Base-by-base conservation (phyloP, 306 rosid genomes). In the Luffa aegyptiaca region DNA sequence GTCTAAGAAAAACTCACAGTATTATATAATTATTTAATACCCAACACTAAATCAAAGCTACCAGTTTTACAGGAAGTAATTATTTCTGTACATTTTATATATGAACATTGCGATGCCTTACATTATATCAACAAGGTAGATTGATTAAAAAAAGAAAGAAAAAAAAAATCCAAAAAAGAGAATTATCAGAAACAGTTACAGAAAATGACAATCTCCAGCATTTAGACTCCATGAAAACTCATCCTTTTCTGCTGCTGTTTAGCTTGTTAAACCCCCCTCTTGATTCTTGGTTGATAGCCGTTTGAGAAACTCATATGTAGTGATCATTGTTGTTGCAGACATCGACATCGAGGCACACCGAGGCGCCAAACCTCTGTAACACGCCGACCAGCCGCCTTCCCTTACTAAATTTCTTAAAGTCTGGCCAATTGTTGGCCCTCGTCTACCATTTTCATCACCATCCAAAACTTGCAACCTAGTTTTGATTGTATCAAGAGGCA, bases 301-400 rank as follows among this genome's bases (percentile, higher is more conserved):
- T 74, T 93, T 93, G 69, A 93, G 91, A 51, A 93, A 87, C 90
- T 93, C 98, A 62, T 93, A 93, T 49, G 98, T 91, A 55, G 98
- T 93, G 91, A 93, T 93, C 97, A 93, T 93, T 56, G 97, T 93
- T 9, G 98, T 93, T 33, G 98, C 98, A 77, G 98, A 93, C 85
- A 93, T 80, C 2, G 98, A 91, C 97, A 91, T 91, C 6, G 97
- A 90, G 46, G 94, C 95, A 88, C 98, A 93, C 10, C 98, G 84
- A 8, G 95, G 97, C 80, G 95, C 98, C 86, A 93, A 84, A 11
- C 98, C 98, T 90, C 92, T 84, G 80, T 91, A 93, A 85, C 97
- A 93, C 26, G 98, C 97, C 83, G 65, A 69, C 98, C 98, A 93
- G 17, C 97, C 97, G 3, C 98, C 98, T 84, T 91, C 97, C 89